phyloP scores from a whole-genome alignment of 768 basidiomycete genomes.

The Rhodosporidiobolus sp. region DNA sequence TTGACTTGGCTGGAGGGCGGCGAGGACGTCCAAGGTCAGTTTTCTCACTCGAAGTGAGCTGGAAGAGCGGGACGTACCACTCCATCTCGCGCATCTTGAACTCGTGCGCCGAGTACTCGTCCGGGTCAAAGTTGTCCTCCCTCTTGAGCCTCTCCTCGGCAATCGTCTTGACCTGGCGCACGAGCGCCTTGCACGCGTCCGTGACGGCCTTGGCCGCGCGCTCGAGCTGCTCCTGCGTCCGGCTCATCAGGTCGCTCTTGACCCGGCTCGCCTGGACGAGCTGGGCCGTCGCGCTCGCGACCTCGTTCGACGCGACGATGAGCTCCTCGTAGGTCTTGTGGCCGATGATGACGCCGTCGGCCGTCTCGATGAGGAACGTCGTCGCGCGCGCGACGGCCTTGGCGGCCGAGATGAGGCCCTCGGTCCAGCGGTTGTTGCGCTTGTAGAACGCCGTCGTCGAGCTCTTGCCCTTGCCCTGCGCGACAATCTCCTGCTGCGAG shows the following conservation, averaged over 20 bases:
- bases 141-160: constrained; percentile 70
- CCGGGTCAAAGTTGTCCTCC: constrained; percentile 79
- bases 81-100: constrained; percentile 99
- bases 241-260: constrained; percentile 96
- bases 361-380: constrained; percentile 88
- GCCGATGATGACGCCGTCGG: constrained; percentile 86
- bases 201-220: constrained; percentile 95
- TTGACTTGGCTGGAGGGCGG: too few species aligned
- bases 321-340: constrained; percentile 97
- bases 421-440: constrained; percentile 99
- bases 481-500: constrained; percentile 96
- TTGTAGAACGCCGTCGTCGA: constrained; percentile 97
- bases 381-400: constrained; percentile 97
- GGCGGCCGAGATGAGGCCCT: constrained; percentile 95
- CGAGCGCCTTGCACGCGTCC: constrained; percentile 93
- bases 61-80: too few species aligned
- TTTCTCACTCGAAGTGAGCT: too few species aligned
- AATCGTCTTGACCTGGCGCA: constrained; percentile 92
- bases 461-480: constrained; percentile 88
- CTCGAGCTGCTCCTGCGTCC: constrained; percentile 94
- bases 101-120: constrained; percentile 86
- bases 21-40: too few species aligned
- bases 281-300: constrained; percentile 93
- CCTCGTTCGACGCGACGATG: constrained; percentile 99
- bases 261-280: constrained; percentile 97